phyloP scores from a whole-genome alignment of 768 basidiomycete species.

The Collybia nuda region DNA sequence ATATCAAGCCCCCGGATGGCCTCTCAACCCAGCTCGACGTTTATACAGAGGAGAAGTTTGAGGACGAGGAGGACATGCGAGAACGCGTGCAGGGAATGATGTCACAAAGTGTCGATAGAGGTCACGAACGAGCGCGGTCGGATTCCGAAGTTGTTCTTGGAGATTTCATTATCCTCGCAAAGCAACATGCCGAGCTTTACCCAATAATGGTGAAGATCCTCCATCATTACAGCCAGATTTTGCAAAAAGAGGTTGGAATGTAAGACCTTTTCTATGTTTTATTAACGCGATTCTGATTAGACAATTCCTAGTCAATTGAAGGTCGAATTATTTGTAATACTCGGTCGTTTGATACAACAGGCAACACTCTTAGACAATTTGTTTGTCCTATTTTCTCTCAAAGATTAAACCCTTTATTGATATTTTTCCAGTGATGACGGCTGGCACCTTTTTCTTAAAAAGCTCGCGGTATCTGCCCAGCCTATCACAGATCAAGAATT shows the following conservation, averaged over 20 bases:
- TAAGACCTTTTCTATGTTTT: conserved; percentile 30
- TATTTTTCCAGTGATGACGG: conserved; percentile 51
- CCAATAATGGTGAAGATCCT: conserved; percentile 61
- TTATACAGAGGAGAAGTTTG: conserved; percentile 86
- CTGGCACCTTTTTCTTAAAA: conserved; percentile 63
- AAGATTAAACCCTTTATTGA: not conserved
- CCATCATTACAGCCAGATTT: conserved; percentile 50
- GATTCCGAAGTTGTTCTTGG: conserved; percentile 58
- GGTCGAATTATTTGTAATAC: conserved; percentile 52
- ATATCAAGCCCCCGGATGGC: conserved; percentile 66
- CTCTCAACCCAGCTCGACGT: conserved; percentile 80
- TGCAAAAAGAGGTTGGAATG: conserved; percentile 62
- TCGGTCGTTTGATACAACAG: conserved; percentile 68
- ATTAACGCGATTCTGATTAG: not conserved
- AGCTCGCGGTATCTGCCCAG: conserved; percentile 59
- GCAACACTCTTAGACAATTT: conserved; percentile 59
- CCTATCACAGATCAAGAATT: conserved; percentile 66
- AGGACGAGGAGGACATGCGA: conserved; percentile 84
- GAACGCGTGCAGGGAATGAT: conserved; percentile 51
- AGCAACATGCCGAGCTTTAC: conserved; percentile 62
- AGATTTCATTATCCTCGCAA: conserved; percentile 59
- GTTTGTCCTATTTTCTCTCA: conserved; percentile 35
- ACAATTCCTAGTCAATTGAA: conserved; percentile 54
- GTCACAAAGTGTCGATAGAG: conserved; percentile 16
- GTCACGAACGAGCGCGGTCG: conserved; percentile 33